Evolutionary conservation across 208 protist species (phyloP).

Genomic region (Crithidia expoeki): DNA sequence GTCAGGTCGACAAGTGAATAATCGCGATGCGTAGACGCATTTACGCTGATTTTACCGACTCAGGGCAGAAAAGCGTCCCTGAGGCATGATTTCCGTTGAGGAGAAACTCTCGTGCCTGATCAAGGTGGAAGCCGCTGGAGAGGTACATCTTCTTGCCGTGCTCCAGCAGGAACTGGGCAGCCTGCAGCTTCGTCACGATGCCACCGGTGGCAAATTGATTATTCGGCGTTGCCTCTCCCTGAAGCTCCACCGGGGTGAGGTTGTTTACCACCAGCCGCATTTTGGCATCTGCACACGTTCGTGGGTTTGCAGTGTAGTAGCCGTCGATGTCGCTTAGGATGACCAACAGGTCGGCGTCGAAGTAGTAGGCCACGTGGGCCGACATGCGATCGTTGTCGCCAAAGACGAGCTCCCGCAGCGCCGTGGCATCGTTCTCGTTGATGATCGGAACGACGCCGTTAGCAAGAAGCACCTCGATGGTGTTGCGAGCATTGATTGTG

Average conservation of each 20-base stretch:
- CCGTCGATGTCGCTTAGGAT: conserved; percentile 91
- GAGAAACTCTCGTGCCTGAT: conserved; percentile 27
- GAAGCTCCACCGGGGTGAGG: conserved; percentile 23
- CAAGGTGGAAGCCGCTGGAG: conserved; percentile 36
- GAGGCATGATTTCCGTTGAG: conserved; percentile 20
- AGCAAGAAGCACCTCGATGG: conserved; percentile 42
- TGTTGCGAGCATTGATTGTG: conserved; percentile 63
- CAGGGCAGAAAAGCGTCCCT: conserved; percentile 32
- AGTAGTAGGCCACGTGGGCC: conserved; percentile 61
- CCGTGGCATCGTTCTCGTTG: conserved; percentile 42
- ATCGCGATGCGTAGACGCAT: no score
- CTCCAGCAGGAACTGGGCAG: conserved; percentile 37
- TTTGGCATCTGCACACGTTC: conserved; percentile 34
- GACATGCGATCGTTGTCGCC: conserved; percentile 71
- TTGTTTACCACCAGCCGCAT: conserved; percentile 29
- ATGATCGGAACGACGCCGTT: conserved; percentile 68
- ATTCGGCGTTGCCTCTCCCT: conserved; percentile 32
- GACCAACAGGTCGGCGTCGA: conserved; percentile 71
- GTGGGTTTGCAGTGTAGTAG: conserved; percentile 66
- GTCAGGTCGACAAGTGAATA: no score
- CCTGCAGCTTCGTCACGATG: conserved; percentile 53
- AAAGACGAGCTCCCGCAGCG: conserved; percentile 51
- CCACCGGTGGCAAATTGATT: conserved; percentile 39
- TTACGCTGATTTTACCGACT: neutral
- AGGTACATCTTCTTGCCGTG: conserved; percentile 33